Percentiles rank a stretch among this genome's conserved stretches.
Evolutionary conservation across 352 stramenopile species (phyloP).

Genomic region (Globisporangium paroecandrum): DNA sequence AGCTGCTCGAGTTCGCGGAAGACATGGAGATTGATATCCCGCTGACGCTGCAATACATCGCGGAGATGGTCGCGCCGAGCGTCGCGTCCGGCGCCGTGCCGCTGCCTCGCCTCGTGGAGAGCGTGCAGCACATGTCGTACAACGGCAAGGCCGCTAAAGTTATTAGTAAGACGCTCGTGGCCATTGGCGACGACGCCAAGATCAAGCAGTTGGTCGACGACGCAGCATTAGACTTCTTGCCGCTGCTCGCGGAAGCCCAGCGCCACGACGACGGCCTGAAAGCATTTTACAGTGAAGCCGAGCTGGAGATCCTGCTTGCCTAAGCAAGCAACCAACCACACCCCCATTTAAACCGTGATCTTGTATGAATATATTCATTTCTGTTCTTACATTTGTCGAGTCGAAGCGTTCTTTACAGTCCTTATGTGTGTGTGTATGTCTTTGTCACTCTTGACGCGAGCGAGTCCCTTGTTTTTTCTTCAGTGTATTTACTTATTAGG

Average conservation of each 20-base stretch:
- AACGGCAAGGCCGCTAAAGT: slow-evolving; percentile 69
- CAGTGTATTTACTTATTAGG: slow-evolving; percentile 10
- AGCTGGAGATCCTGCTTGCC: slow-evolving; percentile 20
- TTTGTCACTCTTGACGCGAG: neutral
- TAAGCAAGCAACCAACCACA: neutral
- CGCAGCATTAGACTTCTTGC: slow-evolving; percentile 17
- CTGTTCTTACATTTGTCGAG: slow-evolving; percentile 14
- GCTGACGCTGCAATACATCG: slow-evolving; percentile 63
- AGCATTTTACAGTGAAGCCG: slow-evolving; percentile 16
- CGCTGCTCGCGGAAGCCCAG: slow-evolving; percentile 15
- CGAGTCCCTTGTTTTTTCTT: slow-evolving; percentile 9
- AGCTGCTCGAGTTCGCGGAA: slow-evolving; percentile 70
- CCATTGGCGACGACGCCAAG: slow-evolving; percentile 40
- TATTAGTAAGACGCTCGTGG: slow-evolving; percentile 43
- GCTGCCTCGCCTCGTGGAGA: slow-evolving; percentile 38
- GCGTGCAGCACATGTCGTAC: slow-evolving; percentile 42
- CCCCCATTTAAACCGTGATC: slow-evolving; percentile 3
- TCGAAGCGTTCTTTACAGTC: neutral
- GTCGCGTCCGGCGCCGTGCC: slow-evolving; percentile 41
- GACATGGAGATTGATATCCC: slow-evolving; percentile 85
- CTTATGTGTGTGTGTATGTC: neutral
- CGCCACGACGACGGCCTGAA: slow-evolving; percentile 16
- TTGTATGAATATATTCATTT: slow-evolving; percentile 26
- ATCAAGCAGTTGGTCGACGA: slow-evolving; percentile 34
- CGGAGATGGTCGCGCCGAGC: slow-evolving; percentile 65